phyloP scores from a whole-genome alignment of 139 green algal species.

The Pycnococcus provasolii region DNA sequence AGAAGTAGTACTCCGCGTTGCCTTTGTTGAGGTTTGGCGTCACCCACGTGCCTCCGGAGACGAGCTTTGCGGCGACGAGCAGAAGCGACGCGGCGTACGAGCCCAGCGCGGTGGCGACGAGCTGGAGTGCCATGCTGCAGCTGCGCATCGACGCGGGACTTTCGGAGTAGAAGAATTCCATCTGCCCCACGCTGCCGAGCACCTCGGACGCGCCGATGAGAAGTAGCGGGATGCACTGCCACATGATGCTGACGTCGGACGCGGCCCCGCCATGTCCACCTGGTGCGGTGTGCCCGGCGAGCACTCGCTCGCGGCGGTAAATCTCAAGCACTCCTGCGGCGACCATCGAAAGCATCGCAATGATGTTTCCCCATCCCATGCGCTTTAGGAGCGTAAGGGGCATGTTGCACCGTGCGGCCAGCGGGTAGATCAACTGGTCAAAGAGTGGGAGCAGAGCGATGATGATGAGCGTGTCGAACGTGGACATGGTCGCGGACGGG shows the following conservation, averaged over 20 bases:
- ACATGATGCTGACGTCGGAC: slow-evolving; percentile 43
- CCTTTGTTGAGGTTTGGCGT: no score
- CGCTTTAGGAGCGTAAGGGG: not conserved
- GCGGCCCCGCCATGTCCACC: not conserved
- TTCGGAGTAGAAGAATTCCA: slow-evolving; percentile 94
- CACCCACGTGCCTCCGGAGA: not conserved
- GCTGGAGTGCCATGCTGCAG: slow-evolving; percentile 74
- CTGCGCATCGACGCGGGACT: slow-evolving; percentile 82
- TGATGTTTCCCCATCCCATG: slow-evolving; percentile 12
- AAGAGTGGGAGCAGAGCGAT: no score
- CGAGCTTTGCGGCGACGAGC: slow-evolving; percentile 37
- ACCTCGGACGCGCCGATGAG: slow-evolving; percentile 70
- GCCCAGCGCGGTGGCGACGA: slow-evolving; percentile 65
- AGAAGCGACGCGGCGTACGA: slow-evolving; percentile 64
- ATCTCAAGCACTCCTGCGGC: slow-evolving; percentile 15
- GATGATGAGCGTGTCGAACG: no score
- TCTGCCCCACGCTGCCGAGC: slow-evolving; percentile 47
- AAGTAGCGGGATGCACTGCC: slow-evolving; percentile 71
- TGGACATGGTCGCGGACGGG: no score
- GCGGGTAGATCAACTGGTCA: no score
- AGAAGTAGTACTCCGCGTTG: no score
- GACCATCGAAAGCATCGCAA: slow-evolving; percentile 65
- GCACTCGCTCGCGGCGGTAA: not conserved
- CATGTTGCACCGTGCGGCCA: no score
- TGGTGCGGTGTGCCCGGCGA: not conserved